Evolutionary conservation across 2,329 filamentous ascomycete genomes (phyloP), one percentile per base, ranked within the genome.

Genomic region (Colletotrichum zoysiae): DNA sequence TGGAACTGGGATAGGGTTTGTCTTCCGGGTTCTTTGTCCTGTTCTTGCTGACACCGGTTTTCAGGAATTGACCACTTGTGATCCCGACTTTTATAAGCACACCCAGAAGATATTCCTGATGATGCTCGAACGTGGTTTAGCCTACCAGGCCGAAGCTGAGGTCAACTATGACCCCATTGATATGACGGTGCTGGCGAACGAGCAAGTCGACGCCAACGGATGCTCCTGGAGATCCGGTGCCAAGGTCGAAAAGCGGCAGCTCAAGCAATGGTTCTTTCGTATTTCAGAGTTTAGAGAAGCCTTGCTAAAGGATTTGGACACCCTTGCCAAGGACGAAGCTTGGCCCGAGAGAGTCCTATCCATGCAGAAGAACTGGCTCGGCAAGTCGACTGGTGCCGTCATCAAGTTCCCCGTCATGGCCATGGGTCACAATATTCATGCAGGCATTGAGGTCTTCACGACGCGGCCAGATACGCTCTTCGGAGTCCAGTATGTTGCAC

Each of bases 121-220:
- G 82, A 86, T 97, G 6, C 87, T 92, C 79, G 85, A 92, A 75
- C 88, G 89, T 71, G 93, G 92, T 1, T 85, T 97, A 23, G 95
- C 94, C 64, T 96, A 96, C 80, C 94, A 95, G 78, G 90, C 90
- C 44, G 91, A 96, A 76, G 93, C 94, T 26, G 83, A 95, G 74
- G 95, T 97, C 76, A 97, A 97, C 81, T 97, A 93, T 83, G 95
- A 97, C 76, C 95, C 95, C 1, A 88, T 97, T 38, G 95, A 97
- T 79, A 91, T 93, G 79, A 97, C 95, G 0, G 95, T 97, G 20
- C 85, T 97, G 71, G 95, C 95, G 14, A 97, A 97, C 79, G 95
- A 97, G 81, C 95, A 97, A 82, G 94, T 97, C n/a, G 93, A 97
- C 79, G 87, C 92, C 61, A 92, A 94, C 78, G 95, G 95, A 42